Evolutionary conservation across 1,284 basidiomycete genomes (phyloP), one percentile per base, ranked within the genome.

Genomic region (Hemileia vastatrix): DNA sequence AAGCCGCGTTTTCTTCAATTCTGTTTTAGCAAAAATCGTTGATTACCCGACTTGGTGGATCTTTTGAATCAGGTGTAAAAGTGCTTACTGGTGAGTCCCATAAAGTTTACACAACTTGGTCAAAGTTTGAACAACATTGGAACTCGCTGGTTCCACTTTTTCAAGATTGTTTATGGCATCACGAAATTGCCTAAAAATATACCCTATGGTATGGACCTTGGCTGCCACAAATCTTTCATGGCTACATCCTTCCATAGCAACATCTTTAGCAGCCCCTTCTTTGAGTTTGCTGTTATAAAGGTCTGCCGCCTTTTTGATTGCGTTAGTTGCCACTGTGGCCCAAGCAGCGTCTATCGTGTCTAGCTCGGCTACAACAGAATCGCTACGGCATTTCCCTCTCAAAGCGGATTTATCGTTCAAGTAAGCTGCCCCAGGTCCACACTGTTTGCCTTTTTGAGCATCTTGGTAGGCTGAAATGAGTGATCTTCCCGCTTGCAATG

Each of bases 111-210:
- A 61, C 36, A 61, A 48, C 1, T 51, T 49, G 21, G 21, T 49
- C 5, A 61, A 51, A 49, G 52, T 54, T 18, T 44, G 19, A 2
- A 61, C 36, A 31, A 52, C 54, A 11, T 18, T 27, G 5, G 49
- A 50, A 6, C 49, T 24, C 4, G 19, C 6, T 23, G 59, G 52
- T 31, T 65, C 59, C 45, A 64, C 64, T 31, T 65, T 66, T 24
- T 36, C 40, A 52, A 71, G 53, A 4, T 66, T 65, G 65, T 73
- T 68, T 4, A 76, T 68, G 4, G 72, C 75, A 18, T 68, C 57
- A 9, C 68, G 65, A 72, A 76, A 76, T 63, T 75, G 75, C 18
- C 74, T 68, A 72, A 71, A 76, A 61, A 76, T 73, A 67, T 72
- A 76, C 40, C 73, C 70, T 47, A 65, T 65, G n/a, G 74, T 74